Evolutionary conservation across 2,329 filamentous ascomycete genomes (phyloP).

Genomic region (Phaeosphaeria sp.): DNA sequence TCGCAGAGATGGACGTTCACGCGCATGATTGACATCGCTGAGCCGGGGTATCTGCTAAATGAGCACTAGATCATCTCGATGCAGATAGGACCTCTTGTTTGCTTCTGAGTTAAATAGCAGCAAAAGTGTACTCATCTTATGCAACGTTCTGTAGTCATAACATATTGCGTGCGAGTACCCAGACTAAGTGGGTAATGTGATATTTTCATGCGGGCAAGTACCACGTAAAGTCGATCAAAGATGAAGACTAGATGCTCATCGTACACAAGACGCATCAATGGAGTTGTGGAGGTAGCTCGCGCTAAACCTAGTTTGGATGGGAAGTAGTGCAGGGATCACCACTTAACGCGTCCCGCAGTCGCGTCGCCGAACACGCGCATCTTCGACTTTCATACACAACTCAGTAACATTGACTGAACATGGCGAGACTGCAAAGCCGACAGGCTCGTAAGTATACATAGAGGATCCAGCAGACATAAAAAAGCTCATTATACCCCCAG

Average conservation of each 20-base stretch:
- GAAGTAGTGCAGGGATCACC: not conserved
- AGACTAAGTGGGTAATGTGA: too few species aligned
- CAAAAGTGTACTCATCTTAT: too few species aligned
- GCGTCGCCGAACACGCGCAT: slow-evolving; percentile 3
- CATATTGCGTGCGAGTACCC: too few species aligned
- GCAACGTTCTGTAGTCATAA: too few species aligned
- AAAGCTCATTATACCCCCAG: slow-evolving; percentile 46
- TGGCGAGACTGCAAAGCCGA: slow-evolving; percentile 33
- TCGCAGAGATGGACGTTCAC: slow-evolving; percentile 31
- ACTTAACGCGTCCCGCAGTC: slow-evolving; percentile 6
- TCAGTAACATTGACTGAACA: not conserved
- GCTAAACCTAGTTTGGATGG: not conserved
- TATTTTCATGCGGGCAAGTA: too few species aligned
- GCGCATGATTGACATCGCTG: slow-evolving; percentile 22
- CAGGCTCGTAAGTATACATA: slow-evolving; percentile 38
- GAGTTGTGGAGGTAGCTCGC: too few species aligned
- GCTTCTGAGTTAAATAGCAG: too few species aligned
- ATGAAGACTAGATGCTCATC: too few species aligned
- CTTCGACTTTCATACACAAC: not conserved
- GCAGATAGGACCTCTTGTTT: too few species aligned
- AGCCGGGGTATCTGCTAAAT: slow-evolving; percentile 9
- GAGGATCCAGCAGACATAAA: not conserved
- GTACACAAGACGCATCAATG: too few species aligned
- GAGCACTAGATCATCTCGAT: too few species aligned
- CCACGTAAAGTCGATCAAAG: too few species aligned